phyloP scores from a whole-genome alignment of 768 basidiomycete genomes.

The Lepiota brunneoincarnata region DNA sequence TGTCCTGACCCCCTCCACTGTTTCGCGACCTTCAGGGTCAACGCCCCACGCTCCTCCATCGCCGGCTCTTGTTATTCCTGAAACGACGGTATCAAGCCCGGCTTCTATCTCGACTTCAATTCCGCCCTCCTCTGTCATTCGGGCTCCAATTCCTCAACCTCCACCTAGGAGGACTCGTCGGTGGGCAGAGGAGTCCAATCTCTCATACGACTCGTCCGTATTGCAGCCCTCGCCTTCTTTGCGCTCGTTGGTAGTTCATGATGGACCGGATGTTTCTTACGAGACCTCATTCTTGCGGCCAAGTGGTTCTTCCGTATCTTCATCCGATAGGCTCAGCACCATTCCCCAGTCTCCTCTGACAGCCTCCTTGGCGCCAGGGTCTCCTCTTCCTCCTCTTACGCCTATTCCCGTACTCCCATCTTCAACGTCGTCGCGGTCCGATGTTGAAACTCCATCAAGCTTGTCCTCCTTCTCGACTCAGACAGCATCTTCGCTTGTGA shows the following conservation, averaged over 20 bases:
- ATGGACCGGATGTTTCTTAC: conserved; percentile 61
- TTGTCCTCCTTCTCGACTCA: conserved; percentile 23
- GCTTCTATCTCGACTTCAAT: conserved; percentile 18
- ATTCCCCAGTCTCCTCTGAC: conserved; percentile 37
- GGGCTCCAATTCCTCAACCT: conserved; percentile 15
- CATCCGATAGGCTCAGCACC: conserved; percentile 39
- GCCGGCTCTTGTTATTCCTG: not conserved
- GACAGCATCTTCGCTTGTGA: conserved; percentile 24
- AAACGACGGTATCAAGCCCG: not conserved
- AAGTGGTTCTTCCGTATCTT: conserved; percentile 44
- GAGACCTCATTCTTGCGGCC: conserved; percentile 76
- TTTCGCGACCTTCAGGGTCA: conserved; percentile 3
- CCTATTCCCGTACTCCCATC: conserved; percentile 34
- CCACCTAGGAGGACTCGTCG: conserved; percentile 30
- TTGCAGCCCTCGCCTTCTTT: conserved; percentile 69
- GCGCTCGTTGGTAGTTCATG: conserved; percentile 49
- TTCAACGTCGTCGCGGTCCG: conserved; percentile 28
- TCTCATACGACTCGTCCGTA: conserved; percentile 77
- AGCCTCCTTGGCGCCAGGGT: conserved; percentile 14
- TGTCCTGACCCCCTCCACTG: conserved; percentile 1
- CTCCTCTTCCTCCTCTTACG: conserved; percentile 35
- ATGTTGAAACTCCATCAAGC: conserved; percentile 31
- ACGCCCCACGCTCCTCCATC: not conserved
- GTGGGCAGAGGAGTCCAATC: conserved; percentile 66
- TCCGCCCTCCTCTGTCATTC: conserved; percentile 19